Percentiles rank a stretch among this genome's conserved stretches.
These are phyloP conservation scores for Cryphonectria naterciae DNA, from an alignment of 2,329 filamentous ascomycete species.

Conservation along the genomic window DNA sequence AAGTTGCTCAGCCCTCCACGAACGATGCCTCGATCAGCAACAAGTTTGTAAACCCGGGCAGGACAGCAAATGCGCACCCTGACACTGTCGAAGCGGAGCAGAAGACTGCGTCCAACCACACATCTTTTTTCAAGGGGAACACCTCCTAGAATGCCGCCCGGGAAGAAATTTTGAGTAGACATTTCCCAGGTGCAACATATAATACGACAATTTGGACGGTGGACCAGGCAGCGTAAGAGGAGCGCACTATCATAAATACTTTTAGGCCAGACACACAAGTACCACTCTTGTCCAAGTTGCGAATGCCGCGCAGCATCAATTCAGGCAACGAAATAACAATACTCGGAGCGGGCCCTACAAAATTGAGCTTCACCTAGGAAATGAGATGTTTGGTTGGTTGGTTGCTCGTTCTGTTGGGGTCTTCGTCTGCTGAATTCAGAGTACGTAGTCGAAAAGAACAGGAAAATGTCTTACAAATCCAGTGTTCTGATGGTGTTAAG, in stretches of 20 bases:
- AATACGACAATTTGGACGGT: too few species aligned
- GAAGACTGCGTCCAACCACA: conserved; percentile 8
- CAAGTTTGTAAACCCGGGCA: conserved; percentile 21
- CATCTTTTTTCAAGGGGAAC: conserved; percentile 25
- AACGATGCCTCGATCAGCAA: conserved; percentile 28
- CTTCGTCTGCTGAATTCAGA: too few species aligned
- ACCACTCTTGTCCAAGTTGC: not conserved
- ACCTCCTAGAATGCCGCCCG: not conserved
- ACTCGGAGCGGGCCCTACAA: not conserved
- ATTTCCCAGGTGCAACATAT: too few species aligned
- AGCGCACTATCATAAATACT: too few species aligned
- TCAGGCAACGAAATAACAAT: not conserved
- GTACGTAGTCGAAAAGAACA: too few species aligned
- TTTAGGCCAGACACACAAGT: not conserved
- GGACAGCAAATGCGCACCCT: conserved; percentile 16
- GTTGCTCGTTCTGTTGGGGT: not conserved
- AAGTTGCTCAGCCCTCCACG: conserved; percentile 18
- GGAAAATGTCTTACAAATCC: too few species aligned
- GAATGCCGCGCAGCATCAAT: not conserved
- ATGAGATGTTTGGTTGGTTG: not conserved
- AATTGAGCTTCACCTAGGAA: not conserved
- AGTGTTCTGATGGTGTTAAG: too few species aligned
- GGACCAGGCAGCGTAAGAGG: too few species aligned
- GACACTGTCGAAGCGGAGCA: conserved; percentile 17
- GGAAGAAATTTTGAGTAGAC: not conserved